Percentiles rank a stretch among this genome's conserved stretches.
phyloP scores from a whole-genome alignment of 2,329 filamentous ascomycete genomes.

The Fusarium miscanthi region DNA sequence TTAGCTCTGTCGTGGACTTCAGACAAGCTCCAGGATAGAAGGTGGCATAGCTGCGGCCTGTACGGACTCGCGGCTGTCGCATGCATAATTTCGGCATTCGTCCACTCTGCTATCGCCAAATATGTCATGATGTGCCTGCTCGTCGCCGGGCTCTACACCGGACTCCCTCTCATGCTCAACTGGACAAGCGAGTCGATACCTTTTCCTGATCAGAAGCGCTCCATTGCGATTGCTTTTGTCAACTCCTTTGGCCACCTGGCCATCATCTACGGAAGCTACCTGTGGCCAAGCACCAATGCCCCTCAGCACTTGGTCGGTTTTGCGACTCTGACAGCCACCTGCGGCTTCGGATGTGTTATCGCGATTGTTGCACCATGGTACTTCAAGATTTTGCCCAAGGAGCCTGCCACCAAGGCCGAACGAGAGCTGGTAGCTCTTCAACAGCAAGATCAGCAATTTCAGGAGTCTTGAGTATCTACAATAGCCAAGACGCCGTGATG shows the following conservation, averaged over 20 bases:
- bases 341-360: not conserved
- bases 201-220: slow-evolving; percentile 8
- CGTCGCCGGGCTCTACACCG: slow-evolving; percentile 1
- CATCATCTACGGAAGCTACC: slow-evolving; percentile 15
- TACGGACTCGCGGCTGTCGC: not conserved
- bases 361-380: not conserved
- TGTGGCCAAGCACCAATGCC: slow-evolving; percentile 45
- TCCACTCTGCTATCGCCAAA: not conserved
- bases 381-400: not conserved
- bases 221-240: slow-evolving; percentile 10
- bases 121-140: slow-evolving; percentile 33
- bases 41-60: slow-evolving; percentile 6
- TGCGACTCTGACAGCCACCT: not conserved
- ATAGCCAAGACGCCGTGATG: no score
- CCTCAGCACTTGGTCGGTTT: slow-evolving; percentile 46
- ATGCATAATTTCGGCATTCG: not conserved
- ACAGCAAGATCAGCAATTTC: not conserved
- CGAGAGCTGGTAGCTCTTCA: not conserved
- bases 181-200: slow-evolving; percentile 16
- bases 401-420: not conserved
- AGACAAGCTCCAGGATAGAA: slow-evolving; percentile 1
- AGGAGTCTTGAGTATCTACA: not conserved
- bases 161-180: slow-evolving; percentile 18
- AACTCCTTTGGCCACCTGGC: slow-evolving; percentile 20
- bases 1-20: slow-evolving; percentile 13